Base-by-base conservation (phyloP, 1,139 yeast genomes). In the Hemisphaericaspora lyxosophila region DNA sequence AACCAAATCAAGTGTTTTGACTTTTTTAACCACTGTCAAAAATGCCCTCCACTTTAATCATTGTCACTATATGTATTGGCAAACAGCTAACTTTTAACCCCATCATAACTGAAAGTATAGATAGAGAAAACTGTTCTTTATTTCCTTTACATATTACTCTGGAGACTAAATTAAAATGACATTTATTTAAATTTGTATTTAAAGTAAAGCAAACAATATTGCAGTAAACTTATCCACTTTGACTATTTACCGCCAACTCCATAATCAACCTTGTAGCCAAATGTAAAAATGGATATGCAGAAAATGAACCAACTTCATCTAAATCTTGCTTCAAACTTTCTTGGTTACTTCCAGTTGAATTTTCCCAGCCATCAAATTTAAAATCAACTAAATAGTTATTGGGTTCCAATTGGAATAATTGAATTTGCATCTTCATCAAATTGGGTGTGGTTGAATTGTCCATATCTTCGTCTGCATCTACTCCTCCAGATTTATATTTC, bases 321-420 rank as follows among this genome's bases (percentile, higher is more conserved):
- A 80, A 68, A 47, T 73, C 76, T 46, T 67, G 67, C 48, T 56
- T 54, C 30, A 49, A 65, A 26, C 34, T 50, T 27, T 33, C 40
- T 31, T 26, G 12, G 28, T 25, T 30, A 34, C 42, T 26, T 44
- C 38, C 48, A 22, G 45, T 44, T 31, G 62, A 51, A 30, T 57
- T 64, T 54, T 89, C 96, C 96, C 97, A 92, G 4, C 98, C 98
- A 56, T 92, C 97, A 59, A 92, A 92, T 63, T 92, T 92, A 69
- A 94, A 94, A 60, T 94, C 99, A 20, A 94, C 98, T 44, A 92
- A 72, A 57, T 92, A 92, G 58, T 92, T 92, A 60, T 92, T 90
- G 34, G 96, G 96, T 57, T 94, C 98, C 47, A 92, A 75, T 59
- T 92, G 97, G 64, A 90, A 92, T 44, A 92, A 74, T 60, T 94